Evolutionary conservation across 208 protist species (phyloP).

Genomic region (Wallacemonas sp.): DNA sequence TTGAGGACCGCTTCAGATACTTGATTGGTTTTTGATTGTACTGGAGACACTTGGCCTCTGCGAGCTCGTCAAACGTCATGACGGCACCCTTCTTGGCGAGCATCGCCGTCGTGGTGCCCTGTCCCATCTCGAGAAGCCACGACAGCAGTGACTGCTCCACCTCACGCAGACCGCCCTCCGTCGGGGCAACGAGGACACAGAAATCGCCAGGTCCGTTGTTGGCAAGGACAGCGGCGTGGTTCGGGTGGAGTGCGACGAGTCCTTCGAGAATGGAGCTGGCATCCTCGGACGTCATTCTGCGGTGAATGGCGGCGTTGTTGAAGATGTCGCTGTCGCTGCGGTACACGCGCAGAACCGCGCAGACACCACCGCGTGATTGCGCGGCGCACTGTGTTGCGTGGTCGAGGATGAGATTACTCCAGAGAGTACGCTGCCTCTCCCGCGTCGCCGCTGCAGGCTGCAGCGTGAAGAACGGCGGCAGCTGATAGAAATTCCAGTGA

Average conservation of each 20-base stretch:
- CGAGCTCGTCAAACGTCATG: constrained; percentile 90
- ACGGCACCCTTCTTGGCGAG: constrained; percentile 77
- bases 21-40: constrained; percentile 47
- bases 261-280: constrained; percentile 65
- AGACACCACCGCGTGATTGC: constrained; percentile 13
- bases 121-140: constrained; percentile 78
- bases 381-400: constrained; percentile 73
- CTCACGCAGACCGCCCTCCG: constrained; percentile 59
- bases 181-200: constrained; percentile 74
- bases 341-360: constrained; percentile 67
- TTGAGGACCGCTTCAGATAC: constrained; percentile 36
- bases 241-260: constrained; percentile 55
- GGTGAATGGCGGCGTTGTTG: constrained; percentile 57
- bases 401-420: constrained; percentile 70
- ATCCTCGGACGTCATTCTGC: constrained; percentile 52
- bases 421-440: constrained; percentile 59
- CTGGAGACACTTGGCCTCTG: constrained; percentile 37
- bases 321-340: constrained; percentile 74
- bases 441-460: constrained; percentile 65
- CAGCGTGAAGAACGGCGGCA: constrained; percentile 87
- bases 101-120: constrained; percentile 75
- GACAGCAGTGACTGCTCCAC: constrained; percentile 70
- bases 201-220: constrained; percentile 35
- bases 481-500: constrained; percentile 79
- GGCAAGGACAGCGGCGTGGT: constrained; percentile 49